These are phyloP conservation scores for Phoenix roebelenii DNA, from an alignment of 176 grass and related monocot species.

Conservation along the genomic window DNA sequence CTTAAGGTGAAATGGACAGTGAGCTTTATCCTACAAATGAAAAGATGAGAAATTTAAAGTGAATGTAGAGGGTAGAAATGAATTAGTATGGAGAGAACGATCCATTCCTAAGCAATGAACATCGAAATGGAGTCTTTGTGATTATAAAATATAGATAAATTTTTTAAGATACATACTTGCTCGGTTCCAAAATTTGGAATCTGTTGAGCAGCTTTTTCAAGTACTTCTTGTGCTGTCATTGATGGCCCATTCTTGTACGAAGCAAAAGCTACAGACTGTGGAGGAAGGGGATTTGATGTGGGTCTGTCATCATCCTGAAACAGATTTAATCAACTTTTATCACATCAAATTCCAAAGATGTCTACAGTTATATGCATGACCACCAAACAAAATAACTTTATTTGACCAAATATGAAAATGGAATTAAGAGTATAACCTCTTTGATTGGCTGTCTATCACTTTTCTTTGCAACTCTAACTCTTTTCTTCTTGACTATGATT, in stretches of 20 bases:
- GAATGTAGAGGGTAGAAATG: no score
- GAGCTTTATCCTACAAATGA: conserved; percentile 80
- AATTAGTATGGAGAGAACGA: no score
- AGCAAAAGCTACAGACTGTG: conserved; percentile 50
- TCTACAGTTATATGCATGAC: no score
- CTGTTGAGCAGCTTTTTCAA: conserved; percentile 89
- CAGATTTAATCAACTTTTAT: conserved; percentile 19
- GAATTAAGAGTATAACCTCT: conserved; percentile 37
- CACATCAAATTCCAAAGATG: not conserved
- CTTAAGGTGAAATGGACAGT: conserved; percentile 95
- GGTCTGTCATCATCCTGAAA: conserved; percentile 80
- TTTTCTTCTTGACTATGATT: conserved; percentile 98
- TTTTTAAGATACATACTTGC: conserved; percentile 38
- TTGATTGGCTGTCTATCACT: conserved; percentile 22
- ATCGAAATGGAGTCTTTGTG: no score
- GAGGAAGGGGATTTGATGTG: conserved; percentile 85
- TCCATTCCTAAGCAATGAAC: no score
- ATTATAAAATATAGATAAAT: conserved; percentile 1
- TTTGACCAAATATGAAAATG: not conserved
- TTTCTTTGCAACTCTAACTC: conserved; percentile 57
- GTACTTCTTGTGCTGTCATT: conserved; percentile 57
- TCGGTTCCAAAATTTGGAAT: conserved; percentile 99
- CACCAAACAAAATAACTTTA: not conserved
- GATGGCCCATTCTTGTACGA: conserved; percentile 45
- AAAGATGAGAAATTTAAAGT: conserved; percentile 8